Evolutionary conservation across 2,329 filamentous ascomycete species (phyloP).

Genomic region (Rhynchosporium agropyri): DNA sequence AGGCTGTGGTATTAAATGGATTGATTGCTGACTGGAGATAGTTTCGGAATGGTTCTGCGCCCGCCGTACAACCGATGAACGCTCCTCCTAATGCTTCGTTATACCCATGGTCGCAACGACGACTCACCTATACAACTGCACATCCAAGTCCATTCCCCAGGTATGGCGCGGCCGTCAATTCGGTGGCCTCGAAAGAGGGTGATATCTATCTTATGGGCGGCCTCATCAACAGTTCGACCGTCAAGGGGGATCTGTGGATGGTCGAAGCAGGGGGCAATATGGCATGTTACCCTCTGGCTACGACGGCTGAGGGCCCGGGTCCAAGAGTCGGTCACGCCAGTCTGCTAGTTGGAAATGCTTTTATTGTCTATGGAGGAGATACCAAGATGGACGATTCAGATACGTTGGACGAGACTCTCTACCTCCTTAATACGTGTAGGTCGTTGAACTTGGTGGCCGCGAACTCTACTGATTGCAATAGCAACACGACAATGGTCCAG

Average conservation of each 20-base stretch:
- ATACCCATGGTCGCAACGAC: constrained; percentile 94
- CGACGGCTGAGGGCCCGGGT: constrained; percentile 90
- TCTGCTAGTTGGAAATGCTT: constrained; percentile 94
- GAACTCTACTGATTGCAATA: constrained; percentile 45
- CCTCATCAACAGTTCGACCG: constrained; percentile 89
- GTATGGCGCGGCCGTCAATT: constrained; percentile 96
- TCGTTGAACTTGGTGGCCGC: constrained; percentile 28
- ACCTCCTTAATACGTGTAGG: constrained; percentile 96
- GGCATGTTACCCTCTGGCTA: constrained; percentile 88
- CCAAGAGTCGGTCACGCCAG: constrained; percentile 93
- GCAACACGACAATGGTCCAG: constrained; percentile 98
- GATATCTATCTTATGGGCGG: constrained; percentile 98
- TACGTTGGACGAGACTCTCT: constrained; percentile 89
- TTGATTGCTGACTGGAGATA: constrained; percentile 40
- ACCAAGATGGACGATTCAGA: constrained; percentile 96
- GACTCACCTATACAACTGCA: constrained; percentile 80
- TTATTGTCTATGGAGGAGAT: constrained; percentile 98
- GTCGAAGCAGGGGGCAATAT: constrained; percentile 87
- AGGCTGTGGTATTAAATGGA: background rate
- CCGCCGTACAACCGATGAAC: constrained; percentile 41
- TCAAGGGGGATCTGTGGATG: constrained; percentile 98
- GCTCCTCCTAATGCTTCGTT: constrained; percentile 73
- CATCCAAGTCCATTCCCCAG: constrained; percentile 89
- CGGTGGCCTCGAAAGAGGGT: constrained; percentile 90
- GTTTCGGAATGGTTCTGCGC: constrained; percentile 55